Evolutionary conservation across 1,139 yeast genomes (phyloP).

Genomic region (Ashbya aceris): DNA sequence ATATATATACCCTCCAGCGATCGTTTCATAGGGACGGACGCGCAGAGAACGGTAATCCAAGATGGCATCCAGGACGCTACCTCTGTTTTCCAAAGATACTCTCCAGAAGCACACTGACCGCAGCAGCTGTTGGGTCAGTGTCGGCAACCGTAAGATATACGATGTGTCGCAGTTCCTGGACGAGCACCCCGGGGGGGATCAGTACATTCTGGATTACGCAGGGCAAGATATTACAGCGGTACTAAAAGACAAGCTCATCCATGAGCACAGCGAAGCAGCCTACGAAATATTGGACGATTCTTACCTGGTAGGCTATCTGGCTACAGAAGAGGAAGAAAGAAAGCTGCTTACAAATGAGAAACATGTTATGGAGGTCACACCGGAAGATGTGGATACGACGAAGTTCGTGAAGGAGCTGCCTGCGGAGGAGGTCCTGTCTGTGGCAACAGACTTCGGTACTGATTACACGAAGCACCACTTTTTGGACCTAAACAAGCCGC

Average conservation of each 20-base stretch:
- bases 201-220: constrained; percentile 62
- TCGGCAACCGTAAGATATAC: constrained; percentile 68
- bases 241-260: constrained; percentile 59
- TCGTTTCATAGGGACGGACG: too few relatives aligned
- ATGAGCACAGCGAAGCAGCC: constrained; percentile 76
- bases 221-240: constrained; percentile 78
- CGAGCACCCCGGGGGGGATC: constrained; percentile 86
- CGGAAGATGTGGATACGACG: constrained; percentile 36
- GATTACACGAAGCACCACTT: constrained; percentile 77
- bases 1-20: too few relatives aligned
- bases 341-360: constrained; percentile 38
- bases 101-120: constrained; percentile 43
- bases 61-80: constrained; percentile 30
- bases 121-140: constrained; percentile 68
- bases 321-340: constrained; percentile 52
- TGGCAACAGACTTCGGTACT: constrained; percentile 65
- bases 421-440: constrained; percentile 57
- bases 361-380: constrained; percentile 35
- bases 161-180: constrained; percentile 70
- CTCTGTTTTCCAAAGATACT: constrained; percentile 35
- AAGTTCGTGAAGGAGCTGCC: constrained; percentile 55
- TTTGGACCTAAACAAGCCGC: constrained; percentile 73
- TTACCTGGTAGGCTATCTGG: constrained; percentile 50
- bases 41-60: too few relatives aligned
- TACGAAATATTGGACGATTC: constrained; percentile 83